Conservation (phyloP, 228 moss, liverwort and hornwort species). For the Sphagnum magellanicum region DNA sequence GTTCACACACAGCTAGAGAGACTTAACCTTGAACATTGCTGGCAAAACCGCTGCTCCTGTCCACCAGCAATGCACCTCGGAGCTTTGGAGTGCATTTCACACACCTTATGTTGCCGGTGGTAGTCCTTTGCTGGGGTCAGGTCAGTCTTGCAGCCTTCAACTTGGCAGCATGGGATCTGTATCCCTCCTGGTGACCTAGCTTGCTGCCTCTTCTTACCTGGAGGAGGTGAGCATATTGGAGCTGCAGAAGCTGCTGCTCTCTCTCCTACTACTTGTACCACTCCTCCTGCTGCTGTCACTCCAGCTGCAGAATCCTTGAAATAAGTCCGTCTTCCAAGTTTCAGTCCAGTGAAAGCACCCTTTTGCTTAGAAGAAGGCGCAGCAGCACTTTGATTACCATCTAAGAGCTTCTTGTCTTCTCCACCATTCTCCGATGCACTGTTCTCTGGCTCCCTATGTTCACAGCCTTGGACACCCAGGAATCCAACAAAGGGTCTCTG, state of each 20-base stretch:
- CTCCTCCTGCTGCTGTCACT: slow-evolving; percentile 24
- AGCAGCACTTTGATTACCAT: slow-evolving; percentile 14
- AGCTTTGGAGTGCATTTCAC: slow-evolving; percentile 89
- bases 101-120: slow-evolving; percentile 89
- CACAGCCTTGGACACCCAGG: slow-evolving; percentile 12
- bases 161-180: slow-evolving; percentile 77
- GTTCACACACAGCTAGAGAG: too few species aligned
- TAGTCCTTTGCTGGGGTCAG: slow-evolving; percentile 83
- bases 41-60: slow-evolving; percentile 90
- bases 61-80: slow-evolving; percentile 69
- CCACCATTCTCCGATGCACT: slow-evolving; percentile 5
- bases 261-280: slow-evolving; percentile 12
- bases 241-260: slow-evolving; percentile 29
- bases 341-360: slow-evolving; percentile 47
- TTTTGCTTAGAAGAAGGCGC: slow-evolving; percentile 6
- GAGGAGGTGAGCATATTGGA: slow-evolving; percentile 9
- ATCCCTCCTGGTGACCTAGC: slow-evolving; percentile 59
- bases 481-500: slow-evolving; percentile 44
- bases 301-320: slow-evolving; percentile 49
- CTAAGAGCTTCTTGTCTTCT: slow-evolving; percentile 21
- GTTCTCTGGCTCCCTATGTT: slow-evolving; percentile 12
- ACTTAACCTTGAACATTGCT: slow-evolving; percentile 37
- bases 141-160: slow-evolving; percentile 89
- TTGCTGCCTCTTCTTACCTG: slow-evolving; percentile 48
- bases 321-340: slow-evolving; percentile 58